Percentiles rank a stretch among this genome's conserved stretches.
Evolutionary conservation across 306 rosid genomes (phyloP).

Genomic region (Sindora glabra): DNA sequence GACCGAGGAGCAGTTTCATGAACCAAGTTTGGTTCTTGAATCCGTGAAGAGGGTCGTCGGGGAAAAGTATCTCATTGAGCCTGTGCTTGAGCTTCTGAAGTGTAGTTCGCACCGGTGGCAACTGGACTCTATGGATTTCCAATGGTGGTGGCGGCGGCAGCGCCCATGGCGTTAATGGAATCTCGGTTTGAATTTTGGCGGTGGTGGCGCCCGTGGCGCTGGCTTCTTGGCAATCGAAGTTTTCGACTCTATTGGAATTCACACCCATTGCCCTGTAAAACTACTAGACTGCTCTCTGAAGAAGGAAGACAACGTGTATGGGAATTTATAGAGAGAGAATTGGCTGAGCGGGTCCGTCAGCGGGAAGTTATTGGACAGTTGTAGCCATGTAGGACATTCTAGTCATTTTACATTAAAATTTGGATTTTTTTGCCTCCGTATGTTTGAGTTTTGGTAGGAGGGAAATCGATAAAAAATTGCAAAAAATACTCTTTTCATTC

Average conservation of each 20-base stretch:
- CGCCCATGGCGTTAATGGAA: neutral
- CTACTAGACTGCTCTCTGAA: neutral
- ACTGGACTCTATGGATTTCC: conserved; percentile 56
- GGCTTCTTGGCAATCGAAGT: conserved; percentile 32
- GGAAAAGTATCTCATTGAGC: conserved; percentile 76
- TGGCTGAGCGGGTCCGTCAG: neutral
- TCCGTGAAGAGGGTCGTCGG: conserved; percentile 69
- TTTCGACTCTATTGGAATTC: conserved; percentile 64
- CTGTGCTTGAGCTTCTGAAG: conserved; percentile 54
- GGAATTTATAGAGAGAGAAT: conserved; percentile 41
- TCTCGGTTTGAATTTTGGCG: conserved; percentile 33
- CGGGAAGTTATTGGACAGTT: conserved; percentile 13
- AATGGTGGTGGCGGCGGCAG: conserved; percentile 19
- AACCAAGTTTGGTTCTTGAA: conserved; percentile 57
- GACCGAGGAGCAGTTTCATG: conserved; percentile 43
- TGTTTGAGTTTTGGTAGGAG: no score
- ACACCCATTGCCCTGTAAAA: conserved; percentile 38
- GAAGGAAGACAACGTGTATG: neutral
- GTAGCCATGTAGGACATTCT: conserved; percentile 4
- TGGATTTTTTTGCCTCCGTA: no score
- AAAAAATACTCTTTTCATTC: no score
- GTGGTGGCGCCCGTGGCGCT: neutral
- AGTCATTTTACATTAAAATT: conserved; percentile 18
- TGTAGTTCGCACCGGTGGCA: conserved; percentile 63
- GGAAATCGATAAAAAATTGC: no score